Evolutionary conservation across 2,329 filamentous ascomycete genomes (phyloP), one percentile per base, ranked within the genome.

Genomic region (Rutstroemia sp.): DNA sequence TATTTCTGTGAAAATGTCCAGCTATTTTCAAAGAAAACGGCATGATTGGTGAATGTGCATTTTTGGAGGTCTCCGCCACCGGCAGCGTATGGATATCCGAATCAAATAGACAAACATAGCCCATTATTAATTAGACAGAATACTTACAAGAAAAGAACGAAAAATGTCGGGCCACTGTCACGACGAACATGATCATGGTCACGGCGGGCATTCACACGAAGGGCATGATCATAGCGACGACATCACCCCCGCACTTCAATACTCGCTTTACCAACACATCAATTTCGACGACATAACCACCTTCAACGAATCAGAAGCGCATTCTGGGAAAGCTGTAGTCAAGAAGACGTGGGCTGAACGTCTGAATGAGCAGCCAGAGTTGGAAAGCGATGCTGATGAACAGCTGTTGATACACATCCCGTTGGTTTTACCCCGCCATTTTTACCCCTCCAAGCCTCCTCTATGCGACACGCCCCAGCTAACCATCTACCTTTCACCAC

Each of bases 301-400:
- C 0, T 75, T 96, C 54, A 99, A 99, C 71, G 94, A 97, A 73
- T 77, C 83, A 10, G 71, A 73, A 14, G 74, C 83, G 7, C 81
- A 84, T 58, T 80, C 84, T 0, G 94, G 92, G 17, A 81, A 82
- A 63, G 82, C 81, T 1, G 80, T 97, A 30, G 82, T 95, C 38
- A 84, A 90, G 73, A 99, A 99, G 78, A 89, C 91, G 56, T 99
- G 92, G 92, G 80, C 81, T 5, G 86, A 97, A 72, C 78, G 94
- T 55, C 72, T 96, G 58, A 72, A 82, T 16, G 71, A 79, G 3
- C 75, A 83, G 64, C 89, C 91, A 0, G 88, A 95, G 73, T 78
- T 99, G 30, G 82, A 80, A 66, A 96, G 90, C 68, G 89, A 95
- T 69, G 84, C 86, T 0, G 94, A 97, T 70, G 91, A 96, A 75